These are phyloP conservation scores for Colletotrichum sansevieriae DNA, from an alignment of 2,329 filamentous ascomycete species.

Conservation along the genomic window DNA sequence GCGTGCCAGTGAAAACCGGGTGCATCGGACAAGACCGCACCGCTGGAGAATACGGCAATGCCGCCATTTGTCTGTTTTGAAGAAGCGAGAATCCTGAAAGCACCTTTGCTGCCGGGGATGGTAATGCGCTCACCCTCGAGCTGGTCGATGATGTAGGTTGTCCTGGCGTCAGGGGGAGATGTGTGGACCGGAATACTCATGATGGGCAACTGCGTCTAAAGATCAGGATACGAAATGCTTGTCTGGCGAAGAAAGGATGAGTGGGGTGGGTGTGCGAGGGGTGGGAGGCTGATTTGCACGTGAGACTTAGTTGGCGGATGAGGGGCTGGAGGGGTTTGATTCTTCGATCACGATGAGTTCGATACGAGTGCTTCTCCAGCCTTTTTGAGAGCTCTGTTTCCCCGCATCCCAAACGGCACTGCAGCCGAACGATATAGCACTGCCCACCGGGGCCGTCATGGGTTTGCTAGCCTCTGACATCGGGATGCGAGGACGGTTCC, in stretches of 20 bases:
- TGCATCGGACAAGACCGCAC: slow-evolving; percentile 59
- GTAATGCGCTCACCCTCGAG: slow-evolving; percentile 65
- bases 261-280: slow-evolving; percentile 12
- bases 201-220: slow-evolving; percentile 13
- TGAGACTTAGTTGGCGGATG: slow-evolving; percentile 1
- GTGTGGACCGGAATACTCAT: slow-evolving; percentile 51
- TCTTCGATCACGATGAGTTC: slow-evolving; percentile 1
- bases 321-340: not conserved
- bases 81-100: slow-evolving; percentile 64
- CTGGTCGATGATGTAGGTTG: slow-evolving; percentile 61
- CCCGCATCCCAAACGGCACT: slow-evolving; percentile 11
- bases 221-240: not conserved
- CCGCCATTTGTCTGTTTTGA: slow-evolving; percentile 64
- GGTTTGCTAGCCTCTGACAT: slow-evolving; percentile 3
- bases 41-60: slow-evolving; percentile 64
- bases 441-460: slow-evolving; percentile 19
- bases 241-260: not conserved
- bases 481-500: slow-evolving; percentile 11
- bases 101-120: slow-evolving; percentile 65
- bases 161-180: slow-evolving; percentile 53
- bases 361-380: slow-evolving; percentile 13
- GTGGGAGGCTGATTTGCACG: slow-evolving; percentile 14
- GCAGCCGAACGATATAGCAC: not conserved
- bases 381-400: slow-evolving; percentile 31
- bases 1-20: slow-evolving; percentile 69